phyloP scores from a whole-genome alignment of 306 rosid genomes.

The Cyclanthera cordifolia region DNA sequence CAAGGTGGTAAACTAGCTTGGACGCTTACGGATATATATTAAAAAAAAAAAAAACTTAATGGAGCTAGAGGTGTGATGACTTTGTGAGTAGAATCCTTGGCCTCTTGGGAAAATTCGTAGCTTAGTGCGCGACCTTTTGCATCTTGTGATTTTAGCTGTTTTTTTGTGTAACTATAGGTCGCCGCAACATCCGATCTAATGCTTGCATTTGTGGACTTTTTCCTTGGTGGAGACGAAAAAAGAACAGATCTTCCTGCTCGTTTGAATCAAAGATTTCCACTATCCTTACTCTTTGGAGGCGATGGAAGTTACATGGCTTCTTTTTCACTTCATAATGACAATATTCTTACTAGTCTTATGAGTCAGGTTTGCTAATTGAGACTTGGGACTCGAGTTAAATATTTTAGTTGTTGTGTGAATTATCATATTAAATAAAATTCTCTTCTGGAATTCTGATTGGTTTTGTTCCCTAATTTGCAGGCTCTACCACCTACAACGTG shows the following conservation, averaged over 20 bases:
- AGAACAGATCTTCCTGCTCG: constrained; percentile 77
- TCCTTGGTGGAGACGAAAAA: constrained; percentile 98
- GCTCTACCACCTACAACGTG: constrained; percentile 83
- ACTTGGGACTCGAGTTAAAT: constrained; percentile 9
- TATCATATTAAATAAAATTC: background rate
- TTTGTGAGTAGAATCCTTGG: too few species aligned
- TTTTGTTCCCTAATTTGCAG: constrained; percentile 27
- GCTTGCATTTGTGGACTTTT: constrained; percentile 89
- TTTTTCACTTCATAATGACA: constrained; percentile 76
- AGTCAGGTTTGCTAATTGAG: constrained; percentile 68
- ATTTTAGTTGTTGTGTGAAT: background rate
- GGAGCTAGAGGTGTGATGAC: too few species aligned
- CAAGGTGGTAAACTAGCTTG: too few species aligned
- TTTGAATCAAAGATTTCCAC: constrained; percentile 65
- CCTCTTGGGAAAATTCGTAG: too few species aligned
- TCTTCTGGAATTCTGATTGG: background rate
- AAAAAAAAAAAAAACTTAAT: too few species aligned
- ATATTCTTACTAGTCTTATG: constrained; percentile 89
- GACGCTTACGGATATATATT: too few species aligned
- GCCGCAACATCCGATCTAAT: constrained; percentile 93
- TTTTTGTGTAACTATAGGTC: constrained; percentile 39
- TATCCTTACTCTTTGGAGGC: constrained; percentile 83
- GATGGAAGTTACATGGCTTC: constrained; percentile 98
- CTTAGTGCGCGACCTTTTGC: background rate
- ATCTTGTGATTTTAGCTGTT: constrained; percentile 1